A percentile compares a stretch with the other conserved stretches of the same genome.
These are phyloP conservation scores for Neopestalotiopsis rosae DNA, from an alignment of 2,329 filamentous ascomycete genomes.

Conservation along the genomic window DNA sequence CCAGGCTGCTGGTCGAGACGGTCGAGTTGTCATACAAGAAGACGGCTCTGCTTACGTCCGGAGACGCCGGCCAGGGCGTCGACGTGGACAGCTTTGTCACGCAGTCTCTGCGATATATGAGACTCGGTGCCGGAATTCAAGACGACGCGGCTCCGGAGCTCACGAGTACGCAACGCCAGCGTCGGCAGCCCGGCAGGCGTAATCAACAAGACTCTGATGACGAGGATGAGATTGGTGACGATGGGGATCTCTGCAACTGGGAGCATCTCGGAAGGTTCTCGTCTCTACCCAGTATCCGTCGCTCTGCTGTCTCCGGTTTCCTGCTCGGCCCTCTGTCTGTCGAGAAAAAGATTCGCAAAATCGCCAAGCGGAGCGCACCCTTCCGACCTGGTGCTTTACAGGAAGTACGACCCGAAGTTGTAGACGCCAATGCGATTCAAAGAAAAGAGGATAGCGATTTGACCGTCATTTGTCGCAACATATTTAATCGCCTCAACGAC, in stretches of 20 bases:
- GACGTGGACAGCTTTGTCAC: conserved; percentile 92
- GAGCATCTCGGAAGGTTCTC: conserved; percentile 79
- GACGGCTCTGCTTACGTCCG: conserved; percentile 74
- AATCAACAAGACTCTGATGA: conserved; percentile 55
- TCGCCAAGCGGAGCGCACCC: conserved; percentile 72
- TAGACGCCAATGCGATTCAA: conserved; percentile 75
- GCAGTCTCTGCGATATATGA: conserved; percentile 90
- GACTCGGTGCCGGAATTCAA: conserved; percentile 62
- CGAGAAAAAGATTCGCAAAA: conserved; percentile 79
- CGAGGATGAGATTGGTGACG: conserved; percentile 70
- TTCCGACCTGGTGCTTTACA: conserved; percentile 71
- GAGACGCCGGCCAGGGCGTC: conserved; percentile 74
- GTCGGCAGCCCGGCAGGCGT: conserved; percentile 41
- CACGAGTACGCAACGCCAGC: conserved; percentile 53
- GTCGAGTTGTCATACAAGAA: conserved; percentile 83
- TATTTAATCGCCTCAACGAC: conserved; percentile 65
- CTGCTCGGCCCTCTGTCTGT: conserved; percentile 87
- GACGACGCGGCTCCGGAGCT: conserved; percentile 57
- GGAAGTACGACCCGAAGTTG: conserved; percentile 78
- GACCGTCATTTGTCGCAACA: conserved; percentile 77
- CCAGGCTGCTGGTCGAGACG: conserved; percentile 80
- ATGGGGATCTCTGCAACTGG: conserved; percentile 86
- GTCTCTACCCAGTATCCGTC: conserved; percentile 72
- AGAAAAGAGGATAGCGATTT: conserved; percentile 80
- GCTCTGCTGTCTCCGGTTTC: conserved; percentile 82